A percentile compares a stretch with the other conserved stretches of the same genome.
Evolutionary conservation across 1,284 basidiomycete species (phyloP).

Genomic region (Pseudozyma flocculosa): DNA sequence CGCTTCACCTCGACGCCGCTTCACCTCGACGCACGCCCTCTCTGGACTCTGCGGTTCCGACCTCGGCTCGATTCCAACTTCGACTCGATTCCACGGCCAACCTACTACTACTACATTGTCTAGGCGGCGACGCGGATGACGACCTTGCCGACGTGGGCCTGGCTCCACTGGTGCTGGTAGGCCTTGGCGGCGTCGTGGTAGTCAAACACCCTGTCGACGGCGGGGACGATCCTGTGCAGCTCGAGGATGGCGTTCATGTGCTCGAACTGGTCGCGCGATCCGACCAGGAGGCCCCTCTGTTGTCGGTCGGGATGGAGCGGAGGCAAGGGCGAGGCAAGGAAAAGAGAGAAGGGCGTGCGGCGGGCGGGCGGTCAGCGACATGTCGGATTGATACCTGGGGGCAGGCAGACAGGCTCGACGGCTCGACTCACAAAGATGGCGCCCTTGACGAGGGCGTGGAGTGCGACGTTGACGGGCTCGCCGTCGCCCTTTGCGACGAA

Average conservation of each 20-base stretch:
- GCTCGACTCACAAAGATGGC: constrained; percentile 16
- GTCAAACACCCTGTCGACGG: constrained; percentile 64
- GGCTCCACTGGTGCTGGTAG: constrained; percentile 60
- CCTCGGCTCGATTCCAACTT: too few relatives aligned
- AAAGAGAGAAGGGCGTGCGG: too few relatives aligned
- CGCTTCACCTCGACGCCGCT: too few relatives aligned
- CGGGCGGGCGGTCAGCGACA: too few relatives aligned
- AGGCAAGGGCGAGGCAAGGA: too few relatives aligned
- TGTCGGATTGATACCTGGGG: too few relatives aligned
- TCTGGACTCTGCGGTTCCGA: too few relatives aligned
- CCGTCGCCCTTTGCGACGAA: constrained; percentile 55
- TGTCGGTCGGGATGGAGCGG: too few relatives aligned
- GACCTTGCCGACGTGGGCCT: constrained; percentile 45
- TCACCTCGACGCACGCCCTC: too few relatives aligned
- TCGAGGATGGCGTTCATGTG: constrained; percentile 62
- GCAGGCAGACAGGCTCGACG: too few relatives aligned
- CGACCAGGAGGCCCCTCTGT: constrained; percentile 59
- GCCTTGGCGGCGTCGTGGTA: constrained; percentile 63
- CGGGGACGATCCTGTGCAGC: constrained; percentile 64
- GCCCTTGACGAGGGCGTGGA: constrained; percentile 17
- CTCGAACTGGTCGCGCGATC: constrained; percentile 60
- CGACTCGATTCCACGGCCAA: too few relatives aligned
- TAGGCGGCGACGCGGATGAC: constrained; percentile 15
- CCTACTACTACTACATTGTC: too few relatives aligned
- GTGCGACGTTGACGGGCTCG: constrained; percentile 24